A percentile compares a stretch with the other conserved stretches of the same genome.
phyloP scores from a whole-genome alignment of 192 early-diverging fungal genomes.

The Gaertneriomyces semiglobifer region DNA sequence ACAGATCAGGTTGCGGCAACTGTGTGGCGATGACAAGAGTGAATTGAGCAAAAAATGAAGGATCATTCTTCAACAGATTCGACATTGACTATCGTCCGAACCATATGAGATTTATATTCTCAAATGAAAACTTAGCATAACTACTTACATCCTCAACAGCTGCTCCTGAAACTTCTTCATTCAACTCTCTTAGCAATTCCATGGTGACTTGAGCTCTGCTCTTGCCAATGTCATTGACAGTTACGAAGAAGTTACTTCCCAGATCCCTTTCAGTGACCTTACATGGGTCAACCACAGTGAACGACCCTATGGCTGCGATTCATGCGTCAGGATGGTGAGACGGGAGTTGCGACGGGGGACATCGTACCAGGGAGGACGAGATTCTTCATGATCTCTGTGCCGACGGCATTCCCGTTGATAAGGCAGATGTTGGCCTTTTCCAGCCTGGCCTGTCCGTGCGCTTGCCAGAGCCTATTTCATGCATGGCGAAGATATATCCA shows the following conservation, averaged over 20 bases:
- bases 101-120: constrained; percentile 1
- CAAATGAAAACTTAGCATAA: constrained; percentile 1
- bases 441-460: constrained; percentile 82
- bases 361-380: constrained; percentile 85
- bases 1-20: constrained; percentile 52
- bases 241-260: constrained; percentile 93
- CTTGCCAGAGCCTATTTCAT: constrained; percentile 81
- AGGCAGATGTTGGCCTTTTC: constrained; percentile 81
- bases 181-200: constrained; percentile 76
- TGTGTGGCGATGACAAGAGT: constrained; percentile 72
- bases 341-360: not conserved
- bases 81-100: constrained; percentile 31
- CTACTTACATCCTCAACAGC: constrained; percentile 54
- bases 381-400: constrained; percentile 92
- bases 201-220: constrained; percentile 60
- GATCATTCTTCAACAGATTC: constrained; percentile 46
- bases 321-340: constrained; percentile 1
- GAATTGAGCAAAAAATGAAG: constrained; percentile 65
- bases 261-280: constrained; percentile 65
- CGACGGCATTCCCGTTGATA: constrained; percentile 77
- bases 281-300: constrained; percentile 78
- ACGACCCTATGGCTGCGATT: constrained; percentile 75
- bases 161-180: constrained; percentile 75
- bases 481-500: not conserved
- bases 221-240: constrained; percentile 57